phyloP scores from a whole-genome alignment of 208 protist genomes.

The Wallacemonas rigidus region DNA sequence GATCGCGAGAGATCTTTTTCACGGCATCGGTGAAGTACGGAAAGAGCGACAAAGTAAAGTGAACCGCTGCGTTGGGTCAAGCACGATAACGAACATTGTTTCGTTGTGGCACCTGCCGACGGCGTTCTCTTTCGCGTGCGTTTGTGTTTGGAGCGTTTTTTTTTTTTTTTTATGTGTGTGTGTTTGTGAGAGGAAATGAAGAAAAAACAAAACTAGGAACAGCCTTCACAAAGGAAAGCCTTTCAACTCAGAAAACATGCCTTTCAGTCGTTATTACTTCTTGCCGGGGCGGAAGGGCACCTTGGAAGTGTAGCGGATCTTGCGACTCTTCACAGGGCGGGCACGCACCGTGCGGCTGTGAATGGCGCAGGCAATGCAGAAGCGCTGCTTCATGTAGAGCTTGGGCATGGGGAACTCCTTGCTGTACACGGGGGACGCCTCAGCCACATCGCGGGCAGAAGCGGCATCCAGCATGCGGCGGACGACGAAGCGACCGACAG shows the following conservation, averaged over 20 bases:
- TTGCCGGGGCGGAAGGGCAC: slow-evolving; percentile 74
- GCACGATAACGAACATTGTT: background rate
- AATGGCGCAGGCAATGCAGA: slow-evolving; percentile 99
- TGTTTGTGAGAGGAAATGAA: background rate
- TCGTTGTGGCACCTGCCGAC: background rate
- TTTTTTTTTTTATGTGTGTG: slow-evolving; percentile 2
- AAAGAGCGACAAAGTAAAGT: too few species aligned
- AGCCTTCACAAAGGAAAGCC: background rate
- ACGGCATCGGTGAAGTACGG: too few species aligned
- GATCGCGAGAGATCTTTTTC: too few species aligned
- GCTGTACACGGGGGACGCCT: slow-evolving; percentile 93
- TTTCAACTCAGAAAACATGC: slow-evolving; percentile 5
- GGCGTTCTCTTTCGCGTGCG: too few species aligned
- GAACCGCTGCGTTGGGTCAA: too few species aligned
- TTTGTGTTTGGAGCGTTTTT: background rate
- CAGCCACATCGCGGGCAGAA: slow-evolving; percentile 96
- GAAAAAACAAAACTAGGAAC: slow-evolving; percentile 4
- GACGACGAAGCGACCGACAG: slow-evolving; percentile 98
- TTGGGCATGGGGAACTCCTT: slow-evolving; percentile 96
- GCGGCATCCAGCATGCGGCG: slow-evolving; percentile 98
- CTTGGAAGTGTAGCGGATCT: slow-evolving; percentile 86
- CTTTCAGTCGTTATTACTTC: slow-evolving; percentile 25
- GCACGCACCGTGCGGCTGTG: slow-evolving; percentile 97
- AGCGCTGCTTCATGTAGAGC: slow-evolving; percentile 99
- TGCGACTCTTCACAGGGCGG: slow-evolving; percentile 78